Base-by-base conservation (phyloP, 1,284 basidiomycete species). In the Cystobasidiaceae sp. region DNA sequence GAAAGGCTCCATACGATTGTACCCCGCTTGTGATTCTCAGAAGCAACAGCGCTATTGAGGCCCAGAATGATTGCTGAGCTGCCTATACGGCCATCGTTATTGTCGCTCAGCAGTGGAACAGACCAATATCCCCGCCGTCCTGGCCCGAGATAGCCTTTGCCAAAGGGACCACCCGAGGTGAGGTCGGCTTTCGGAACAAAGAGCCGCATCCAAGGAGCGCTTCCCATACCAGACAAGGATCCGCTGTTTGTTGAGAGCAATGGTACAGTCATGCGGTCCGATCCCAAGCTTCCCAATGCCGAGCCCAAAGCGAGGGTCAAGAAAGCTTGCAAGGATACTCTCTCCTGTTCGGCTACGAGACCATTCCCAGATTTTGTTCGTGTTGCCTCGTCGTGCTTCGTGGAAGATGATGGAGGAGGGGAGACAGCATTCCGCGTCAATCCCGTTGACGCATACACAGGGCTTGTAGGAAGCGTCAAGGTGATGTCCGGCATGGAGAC, bases 41-140 rank as follows among this genome's bases (percentile, higher is more conserved):
- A 27, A 32, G 0, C 3, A 4, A 11, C 23, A n/a, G 17, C 11
- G n/a, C 11, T 9, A 19, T 39, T 13, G 43, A 62, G 34, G 17
- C 60, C 60, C 15, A 62, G 37, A 6, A 54, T 32, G 19, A 52
- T 15, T 1, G 23, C 60, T 21, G 23, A 17, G 37, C 60, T 62
- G 4, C 13, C 25, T 9, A n/a, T n/a, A 17, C 7, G 25, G n/a
- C 23, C 4, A n/a, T 19, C 13, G 21, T 15, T 11, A 33, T 32
- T 25, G 9, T 30, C 50, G 39, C 21, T 15, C 30, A 15, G 19
- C 9, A 62, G 33, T 6, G 60, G 60, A 1, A 62, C 25, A 13
- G 37, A 19, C 60, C 60, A 62, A n/a, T 44, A 54, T 11, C 60
- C 60, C 19, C 60, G n/a, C 13, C 60, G 34, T 8, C 50, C 60